Evolutionary conservation across 2,329 filamentous ascomycete genomes (phyloP).

Genomic region (Epicoccum nigrum): DNA sequence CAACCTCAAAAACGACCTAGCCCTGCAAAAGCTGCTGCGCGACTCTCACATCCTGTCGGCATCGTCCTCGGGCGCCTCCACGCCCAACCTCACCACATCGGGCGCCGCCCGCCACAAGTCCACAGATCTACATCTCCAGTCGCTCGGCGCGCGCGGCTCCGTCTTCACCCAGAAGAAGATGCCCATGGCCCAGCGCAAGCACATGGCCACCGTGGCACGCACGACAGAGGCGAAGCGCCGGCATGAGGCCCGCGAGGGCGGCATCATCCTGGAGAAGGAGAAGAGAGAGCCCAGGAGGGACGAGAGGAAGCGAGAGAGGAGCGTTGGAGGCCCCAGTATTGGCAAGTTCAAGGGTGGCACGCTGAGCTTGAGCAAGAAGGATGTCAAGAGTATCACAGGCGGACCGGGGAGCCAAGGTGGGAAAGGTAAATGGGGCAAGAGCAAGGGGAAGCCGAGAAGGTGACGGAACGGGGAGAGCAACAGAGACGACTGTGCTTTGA

Average conservation of each 20-base stretch:
- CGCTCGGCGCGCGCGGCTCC: conserved; percentile 77
- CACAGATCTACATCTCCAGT: conserved; percentile 80
- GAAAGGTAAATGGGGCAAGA: conserved; percentile 24
- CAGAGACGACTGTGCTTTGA: no score
- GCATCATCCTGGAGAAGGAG: conserved; percentile 78
- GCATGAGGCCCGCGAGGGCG: conserved; percentile 84
- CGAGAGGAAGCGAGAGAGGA: conserved; percentile 58
- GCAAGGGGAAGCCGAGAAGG: conserved; percentile 13
- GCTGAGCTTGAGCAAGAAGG: conserved; percentile 76
- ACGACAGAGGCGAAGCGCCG: conserved; percentile 73
- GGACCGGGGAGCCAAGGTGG: conserved; percentile 56
- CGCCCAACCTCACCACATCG: conserved; percentile 52
- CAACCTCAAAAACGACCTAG: conserved; percentile 89
- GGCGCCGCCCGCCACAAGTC: conserved; percentile 82
- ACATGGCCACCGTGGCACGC: conserved; percentile 73
- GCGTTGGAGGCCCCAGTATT: conserved; percentile 77
- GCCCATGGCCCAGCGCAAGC: conserved; percentile 85
- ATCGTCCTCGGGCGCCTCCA: conserved; percentile 53
- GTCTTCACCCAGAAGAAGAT: conserved; percentile 82
- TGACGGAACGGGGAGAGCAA: background rate
- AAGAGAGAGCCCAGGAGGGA: conserved; percentile 55
- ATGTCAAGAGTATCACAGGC: conserved; percentile 69
- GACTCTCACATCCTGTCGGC: conserved; percentile 85
- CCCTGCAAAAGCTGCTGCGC: conserved; percentile 84
- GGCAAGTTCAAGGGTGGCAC: conserved; percentile 82